Conservation (phyloP, 441 rosid genomes). For the Gossypium aridum region DNA sequence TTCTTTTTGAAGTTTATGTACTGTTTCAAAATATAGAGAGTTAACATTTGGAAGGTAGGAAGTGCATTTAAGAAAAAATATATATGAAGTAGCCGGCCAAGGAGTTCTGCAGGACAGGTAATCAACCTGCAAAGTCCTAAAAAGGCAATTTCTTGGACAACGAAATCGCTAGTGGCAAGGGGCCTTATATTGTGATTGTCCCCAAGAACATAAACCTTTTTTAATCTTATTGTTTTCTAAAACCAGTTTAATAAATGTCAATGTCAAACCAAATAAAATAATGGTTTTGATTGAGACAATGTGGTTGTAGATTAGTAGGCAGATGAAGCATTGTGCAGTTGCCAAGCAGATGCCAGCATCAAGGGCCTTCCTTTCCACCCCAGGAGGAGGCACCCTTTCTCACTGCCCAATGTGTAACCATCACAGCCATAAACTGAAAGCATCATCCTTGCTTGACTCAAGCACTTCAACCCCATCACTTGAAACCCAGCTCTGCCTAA, state of each 20-base stretch:
- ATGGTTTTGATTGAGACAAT: neutral
- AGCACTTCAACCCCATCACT: slow-evolving; percentile 40
- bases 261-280: neutral
- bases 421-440: slow-evolving; percentile 56
- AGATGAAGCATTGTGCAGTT: slow-evolving; percentile 25
- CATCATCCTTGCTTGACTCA: slow-evolving; percentile 60
- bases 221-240: neutral
- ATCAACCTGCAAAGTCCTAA: no score
- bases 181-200: neutral
- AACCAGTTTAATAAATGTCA: neutral
- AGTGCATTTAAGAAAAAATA: neutral
- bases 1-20: no score
- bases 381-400: slow-evolving; percentile 52
- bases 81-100: neutral
- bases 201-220: neutral
- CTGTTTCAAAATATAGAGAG: no score
- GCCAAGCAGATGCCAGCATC: slow-evolving; percentile 71
- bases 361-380: slow-evolving; percentile 78
- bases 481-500: slow-evolving; percentile 64
- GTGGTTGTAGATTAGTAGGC: neutral
- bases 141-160: neutral
- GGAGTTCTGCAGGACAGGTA: neutral
- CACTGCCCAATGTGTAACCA: slow-evolving; percentile 44
- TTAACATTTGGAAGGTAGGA: neutral
- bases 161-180: neutral